phyloP scores from a whole-genome alignment of 2,329 filamentous ascomycete species.

The Beauveria australis region DNA sequence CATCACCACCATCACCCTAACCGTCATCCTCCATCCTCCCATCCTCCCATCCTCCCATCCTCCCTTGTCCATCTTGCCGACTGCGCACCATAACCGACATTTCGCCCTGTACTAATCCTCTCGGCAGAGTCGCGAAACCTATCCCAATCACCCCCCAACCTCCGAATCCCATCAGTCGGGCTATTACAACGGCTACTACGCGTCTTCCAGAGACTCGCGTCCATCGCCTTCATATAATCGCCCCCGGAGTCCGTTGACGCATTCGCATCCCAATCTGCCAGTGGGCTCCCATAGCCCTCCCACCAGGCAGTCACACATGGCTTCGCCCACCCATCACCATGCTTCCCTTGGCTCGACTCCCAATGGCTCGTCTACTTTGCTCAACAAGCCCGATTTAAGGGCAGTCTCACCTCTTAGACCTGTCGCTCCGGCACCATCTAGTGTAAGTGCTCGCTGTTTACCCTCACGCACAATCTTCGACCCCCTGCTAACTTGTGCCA shows the following conservation, averaged over 20 bases:
- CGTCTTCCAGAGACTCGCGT: slow-evolving; percentile 30
- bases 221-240: slow-evolving; percentile 33
- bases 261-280: slow-evolving; percentile 38
- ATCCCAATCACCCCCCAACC: slow-evolving; percentile 35
- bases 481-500: slow-evolving; percentile 24
- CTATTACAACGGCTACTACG: slow-evolving; percentile 43
- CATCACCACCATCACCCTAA: not conserved
- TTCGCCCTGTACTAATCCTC: slow-evolving; percentile 13
- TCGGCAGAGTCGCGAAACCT: slow-evolving; percentile 41
- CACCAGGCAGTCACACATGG: slow-evolving; percentile 30
- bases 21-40: slow-evolving; percentile 5
- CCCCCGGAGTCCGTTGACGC: slow-evolving; percentile 42
- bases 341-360: slow-evolving; percentile 29
- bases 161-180: slow-evolving; percentile 33
- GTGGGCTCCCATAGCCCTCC: slow-evolving; percentile 35
- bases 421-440: slow-evolving; percentile 25
- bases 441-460: slow-evolving; percentile 22
- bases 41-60: slow-evolving; percentile 13
- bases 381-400: slow-evolving; percentile 33
- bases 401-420: slow-evolving; percentile 32
- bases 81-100: slow-evolving; percentile 15
- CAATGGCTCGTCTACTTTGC: slow-evolving; percentile 32
- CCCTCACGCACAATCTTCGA: not conserved
- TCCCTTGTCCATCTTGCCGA: slow-evolving; percentile 8
- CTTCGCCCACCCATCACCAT: slow-evolving; percentile 42